These are phyloP conservation scores for Rhynchospora breviuscula DNA, from an alignment of 176 grass and related monocot species.

Conservation along the genomic window DNA sequence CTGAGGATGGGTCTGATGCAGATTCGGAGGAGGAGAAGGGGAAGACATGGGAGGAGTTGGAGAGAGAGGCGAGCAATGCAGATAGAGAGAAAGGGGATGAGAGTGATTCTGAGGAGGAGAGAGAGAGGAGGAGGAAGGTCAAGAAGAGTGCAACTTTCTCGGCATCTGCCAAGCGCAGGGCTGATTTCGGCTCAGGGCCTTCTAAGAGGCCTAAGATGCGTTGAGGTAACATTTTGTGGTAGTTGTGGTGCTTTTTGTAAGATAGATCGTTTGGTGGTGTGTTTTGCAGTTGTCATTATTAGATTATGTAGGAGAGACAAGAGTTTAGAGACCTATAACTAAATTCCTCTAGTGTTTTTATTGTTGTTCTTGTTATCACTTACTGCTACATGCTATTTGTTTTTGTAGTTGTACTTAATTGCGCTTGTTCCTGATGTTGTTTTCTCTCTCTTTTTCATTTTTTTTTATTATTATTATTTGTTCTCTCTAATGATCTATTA, in stretches of 20 bases:
- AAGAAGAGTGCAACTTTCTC: slow-evolving; percentile 21
- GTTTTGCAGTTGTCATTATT: neutral
- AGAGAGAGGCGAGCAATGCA: slow-evolving; percentile 72
- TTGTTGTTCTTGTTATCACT: neutral
- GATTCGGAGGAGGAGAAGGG: slow-evolving; percentile 93
- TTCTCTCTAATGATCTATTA: neutral
- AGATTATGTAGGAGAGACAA: slow-evolving; percentile 2
- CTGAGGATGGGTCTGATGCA: slow-evolving; percentile 53
- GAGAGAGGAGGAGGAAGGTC: slow-evolving; percentile 52
- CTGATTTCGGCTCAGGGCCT: slow-evolving; percentile 1
- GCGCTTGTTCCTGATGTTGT: neutral
- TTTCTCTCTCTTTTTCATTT: neutral
- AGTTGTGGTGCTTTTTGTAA: neutral
- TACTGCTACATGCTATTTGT: neutral
- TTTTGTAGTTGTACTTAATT: slow-evolving; percentile 1
- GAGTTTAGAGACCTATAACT: neutral
- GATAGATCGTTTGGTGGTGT: neutral
- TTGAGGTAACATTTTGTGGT: slow-evolving; percentile 12
- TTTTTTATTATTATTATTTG: neutral
- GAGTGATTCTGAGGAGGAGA: slow-evolving; percentile 80
- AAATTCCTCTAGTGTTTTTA: neutral
- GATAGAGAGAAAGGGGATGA: slow-evolving; percentile 64
- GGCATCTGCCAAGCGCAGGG: slow-evolving; percentile 8
- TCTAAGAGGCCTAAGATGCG: slow-evolving; percentile 24
- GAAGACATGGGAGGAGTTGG: slow-evolving; percentile 88